These are phyloP conservation scores for Saraca asoca DNA, from an alignment of 331 rosid species.

Conservation along the genomic window DNA sequence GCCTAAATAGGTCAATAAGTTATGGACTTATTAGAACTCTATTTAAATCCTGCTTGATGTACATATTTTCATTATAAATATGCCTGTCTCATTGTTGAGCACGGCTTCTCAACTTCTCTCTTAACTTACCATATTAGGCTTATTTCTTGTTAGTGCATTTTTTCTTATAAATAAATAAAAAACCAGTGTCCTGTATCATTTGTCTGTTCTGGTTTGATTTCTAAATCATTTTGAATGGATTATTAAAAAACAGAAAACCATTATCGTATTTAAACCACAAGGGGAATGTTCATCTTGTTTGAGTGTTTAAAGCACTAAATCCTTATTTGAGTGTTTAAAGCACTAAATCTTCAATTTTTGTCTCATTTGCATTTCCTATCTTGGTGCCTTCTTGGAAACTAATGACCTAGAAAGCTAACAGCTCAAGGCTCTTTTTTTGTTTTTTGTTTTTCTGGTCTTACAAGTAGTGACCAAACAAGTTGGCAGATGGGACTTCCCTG, in stretches of 20 bases:
- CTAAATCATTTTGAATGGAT: not conserved
- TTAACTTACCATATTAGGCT: too few species aligned
- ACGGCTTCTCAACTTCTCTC: too few species aligned
- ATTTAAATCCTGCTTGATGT: too few species aligned
- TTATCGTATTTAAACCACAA: not conserved
- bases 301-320: not conserved
- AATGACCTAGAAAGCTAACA: not conserved
- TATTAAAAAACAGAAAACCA: not conserved
- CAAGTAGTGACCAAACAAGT: not conserved
- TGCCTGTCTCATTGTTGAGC: too few species aligned
- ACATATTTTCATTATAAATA: too few species aligned
- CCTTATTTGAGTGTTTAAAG: not conserved
- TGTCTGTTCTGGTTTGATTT: not conserved
- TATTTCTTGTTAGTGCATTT: too few species aligned
- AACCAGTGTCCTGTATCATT: not conserved
- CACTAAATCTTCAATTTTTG: not conserved
- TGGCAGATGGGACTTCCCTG: not conserved
- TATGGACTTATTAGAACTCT: too few species aligned
- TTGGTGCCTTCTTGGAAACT: not conserved
- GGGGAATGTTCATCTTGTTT: not conserved
- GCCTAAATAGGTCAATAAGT: too few species aligned
- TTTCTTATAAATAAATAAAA: not conserved
- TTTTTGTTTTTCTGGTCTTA: not conserved
- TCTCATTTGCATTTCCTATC: slow-evolving; percentile 2
- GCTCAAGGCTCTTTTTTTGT: too few species aligned